Base-by-base conservation (phyloP, 2,329 filamentous ascomycete species). In the Chrysosporium queenslandicum region DNA sequence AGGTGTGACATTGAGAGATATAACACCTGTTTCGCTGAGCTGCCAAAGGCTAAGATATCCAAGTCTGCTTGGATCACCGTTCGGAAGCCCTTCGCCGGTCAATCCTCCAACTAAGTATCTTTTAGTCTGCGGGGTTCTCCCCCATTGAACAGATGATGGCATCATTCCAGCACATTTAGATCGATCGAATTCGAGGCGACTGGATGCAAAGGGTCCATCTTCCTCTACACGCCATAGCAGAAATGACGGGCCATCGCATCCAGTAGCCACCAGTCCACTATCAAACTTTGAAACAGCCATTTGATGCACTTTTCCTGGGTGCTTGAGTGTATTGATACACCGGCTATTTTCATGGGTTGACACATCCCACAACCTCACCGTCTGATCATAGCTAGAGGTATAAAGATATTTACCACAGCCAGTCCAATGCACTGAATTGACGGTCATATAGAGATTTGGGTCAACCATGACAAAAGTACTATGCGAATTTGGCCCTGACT, bases 1-100 rank as follows among this genome's bases (percentile, higher is more conserved):
- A 1, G 73, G 73, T 9, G 65, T 63, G 0, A 80, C 61, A n/a
- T 65, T 58, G 1, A 77, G 56, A 21, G 59, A 55, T 6, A 32
- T 57, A 4, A 68, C 59, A 8, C 63, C 58, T 2, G 68, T 63
- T 30, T 73, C 69, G 12, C 65, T 60, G 2, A 79, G 58, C 55
- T 75, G 71, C 77, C 77, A 83, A 1, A 80, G 57, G 37, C 71
- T 74, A 8, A 80, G 68, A 54, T 80, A 74, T 2, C 80, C 80
- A 32, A 68, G 68, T 4, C 64, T 67, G 16, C 71, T 65, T 2
- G 63, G 54, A 18, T 61, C 55, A n/a, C 59, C 57, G 20, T 69
- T 63, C 11, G 68, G 65, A 8, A 66, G 61, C 14, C 62, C 60
- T 40, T 63, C 73, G 8, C 72, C 69, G 3, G 71, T 69, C 60